Percentiles rank a stretch among this genome's conserved stretches.
These are phyloP conservation scores for Podospora tetraspora DNA, from an alignment of 495 filamentous ascomycete species.

Conservation along the genomic window DNA sequence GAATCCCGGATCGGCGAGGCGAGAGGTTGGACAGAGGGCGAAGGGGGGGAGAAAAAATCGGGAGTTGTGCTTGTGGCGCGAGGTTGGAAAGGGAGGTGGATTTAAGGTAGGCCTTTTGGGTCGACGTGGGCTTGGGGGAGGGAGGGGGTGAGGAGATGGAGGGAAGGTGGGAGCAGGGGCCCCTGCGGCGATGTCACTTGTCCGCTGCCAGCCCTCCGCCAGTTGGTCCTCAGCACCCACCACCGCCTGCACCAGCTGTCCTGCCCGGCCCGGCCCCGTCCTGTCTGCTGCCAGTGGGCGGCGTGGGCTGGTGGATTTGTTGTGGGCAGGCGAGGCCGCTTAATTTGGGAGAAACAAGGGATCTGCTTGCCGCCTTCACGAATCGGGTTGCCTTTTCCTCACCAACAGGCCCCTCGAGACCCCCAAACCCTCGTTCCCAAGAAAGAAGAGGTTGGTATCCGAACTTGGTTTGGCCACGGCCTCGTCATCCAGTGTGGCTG, in stretches of 20 bases:
- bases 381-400: conserved; percentile 13
- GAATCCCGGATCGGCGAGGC: conserved; percentile 43
- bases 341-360: conserved; percentile 33
- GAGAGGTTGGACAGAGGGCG: conserved; percentile 31
- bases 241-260: conserved; percentile 1
- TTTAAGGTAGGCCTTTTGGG: conserved; percentile 44
- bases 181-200: conserved; percentile 27
- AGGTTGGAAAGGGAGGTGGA: conserved; percentile 47
- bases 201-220: background rate
- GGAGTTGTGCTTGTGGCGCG: conserved; percentile 28
- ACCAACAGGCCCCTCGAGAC: background rate
- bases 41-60: conserved; percentile 36
- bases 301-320: conserved; percentile 19
- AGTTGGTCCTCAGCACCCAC: background rate
- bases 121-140: conserved; percentile 30
- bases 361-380: conserved; percentile 35
- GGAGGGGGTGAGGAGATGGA: conserved; percentile 14
- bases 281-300: conserved; percentile 14
- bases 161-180: conserved; percentile 27
- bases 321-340: conserved; percentile 32
- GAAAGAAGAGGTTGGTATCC: background rate
- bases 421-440: background rate
- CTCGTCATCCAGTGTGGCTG: conserved; percentile 29
- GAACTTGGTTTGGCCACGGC: conserved; percentile 21
- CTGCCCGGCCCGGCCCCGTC: background rate